Conservation (phyloP, 2,329 filamentous ascomycete genomes). For the Penicillium sp. region DNA sequence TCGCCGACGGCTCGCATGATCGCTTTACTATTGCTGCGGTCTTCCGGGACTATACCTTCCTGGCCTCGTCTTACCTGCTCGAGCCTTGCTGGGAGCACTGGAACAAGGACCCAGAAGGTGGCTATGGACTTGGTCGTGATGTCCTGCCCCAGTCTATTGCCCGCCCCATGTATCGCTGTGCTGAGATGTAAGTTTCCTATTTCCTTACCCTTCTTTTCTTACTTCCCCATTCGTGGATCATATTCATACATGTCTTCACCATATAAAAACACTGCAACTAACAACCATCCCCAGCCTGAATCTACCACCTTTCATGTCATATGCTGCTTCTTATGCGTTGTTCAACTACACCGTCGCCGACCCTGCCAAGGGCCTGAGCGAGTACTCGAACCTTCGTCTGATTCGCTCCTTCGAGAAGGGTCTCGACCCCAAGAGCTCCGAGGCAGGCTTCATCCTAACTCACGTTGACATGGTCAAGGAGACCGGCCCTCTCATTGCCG, state of each 20-base stretch:
- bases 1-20: constrained; percentile 57
- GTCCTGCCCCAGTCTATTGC: constrained; percentile 71
- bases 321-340: constrained; percentile 61
- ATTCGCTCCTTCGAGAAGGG: constrained; percentile 90
- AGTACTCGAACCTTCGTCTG: constrained; percentile 68
- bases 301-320: constrained; percentile 93
- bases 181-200: constrained; percentile 69
- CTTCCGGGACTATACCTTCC: constrained; percentile 88
- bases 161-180: constrained; percentile 78
- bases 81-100: constrained; percentile 84
- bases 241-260: neutral
- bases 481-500: constrained; percentile 72
- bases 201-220: neutral
- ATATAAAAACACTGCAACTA: constrained; percentile 13
- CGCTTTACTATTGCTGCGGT: constrained; percentile 78
- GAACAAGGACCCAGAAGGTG: constrained; percentile 56
- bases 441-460: constrained; percentile 93
- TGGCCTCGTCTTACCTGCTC: constrained; percentile 83
- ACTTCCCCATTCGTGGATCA: neutral
- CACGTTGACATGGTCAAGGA: constrained; percentile 95
- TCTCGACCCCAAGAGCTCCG: constrained; percentile 79
- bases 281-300: constrained; percentile 51
- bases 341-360: constrained; percentile 64
- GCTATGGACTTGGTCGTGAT: constrained; percentile 75
- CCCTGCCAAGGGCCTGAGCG: constrained; percentile 51